Conservation (phyloP, 345 rosid genomes). For the Iberis pinnata region DNA sequence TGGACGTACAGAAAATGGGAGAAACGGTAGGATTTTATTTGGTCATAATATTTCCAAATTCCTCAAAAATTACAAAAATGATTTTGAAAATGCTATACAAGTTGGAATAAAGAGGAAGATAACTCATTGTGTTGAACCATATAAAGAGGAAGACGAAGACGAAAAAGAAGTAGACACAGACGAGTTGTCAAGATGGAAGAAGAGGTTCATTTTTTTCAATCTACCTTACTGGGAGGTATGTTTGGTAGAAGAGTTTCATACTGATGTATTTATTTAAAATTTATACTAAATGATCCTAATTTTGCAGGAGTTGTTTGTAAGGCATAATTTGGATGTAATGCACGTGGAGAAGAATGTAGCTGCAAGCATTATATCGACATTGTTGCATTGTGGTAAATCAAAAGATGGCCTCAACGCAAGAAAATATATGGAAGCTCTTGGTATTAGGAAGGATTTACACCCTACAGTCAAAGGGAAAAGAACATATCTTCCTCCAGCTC, state of each 20-base stretch:
- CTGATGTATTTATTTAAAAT: neutral
- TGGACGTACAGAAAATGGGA: neutral
- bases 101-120: neutral
- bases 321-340: neutral
- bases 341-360: neutral
- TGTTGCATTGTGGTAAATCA: neutral
- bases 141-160: neutral
- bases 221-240: neutral
- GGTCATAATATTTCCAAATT: neutral
- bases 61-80: too few relatives aligned
- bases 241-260: too few relatives aligned
- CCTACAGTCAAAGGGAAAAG: neutral
- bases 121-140: neutral
- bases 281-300: too few relatives aligned
- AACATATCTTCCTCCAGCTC: neutral
- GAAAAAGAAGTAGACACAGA: neutral
- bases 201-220: neutral
- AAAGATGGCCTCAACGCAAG: neutral
- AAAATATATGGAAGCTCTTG: neutral
- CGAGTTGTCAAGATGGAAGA: neutral
- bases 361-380: neutral
- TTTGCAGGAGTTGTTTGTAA: neutral
- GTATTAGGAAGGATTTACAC: neutral
- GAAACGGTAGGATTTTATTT: neutral
- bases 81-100: neutral